Percentiles rank a stretch among this genome's conserved stretches.
Conservation (phyloP, 2,329 filamentous ascomycete genomes). For the Tolypocladium guangdongense region DNA sequence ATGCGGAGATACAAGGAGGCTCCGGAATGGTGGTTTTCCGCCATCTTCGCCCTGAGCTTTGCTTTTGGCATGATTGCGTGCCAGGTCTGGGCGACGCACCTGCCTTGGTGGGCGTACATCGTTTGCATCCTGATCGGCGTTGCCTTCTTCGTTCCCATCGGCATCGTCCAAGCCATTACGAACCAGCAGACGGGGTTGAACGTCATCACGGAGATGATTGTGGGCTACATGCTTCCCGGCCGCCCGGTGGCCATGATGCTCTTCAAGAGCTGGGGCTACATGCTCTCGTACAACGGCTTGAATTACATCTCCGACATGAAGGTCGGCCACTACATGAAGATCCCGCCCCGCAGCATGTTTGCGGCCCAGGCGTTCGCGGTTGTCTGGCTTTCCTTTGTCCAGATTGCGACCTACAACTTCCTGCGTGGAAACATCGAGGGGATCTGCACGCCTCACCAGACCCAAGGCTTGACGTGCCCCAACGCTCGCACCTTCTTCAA, state of each 20-base stretch:
- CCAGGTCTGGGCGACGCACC: constrained; percentile 26
- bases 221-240: constrained; percentile 36
- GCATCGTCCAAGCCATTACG: constrained; percentile 35
- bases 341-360: constrained; percentile 39
- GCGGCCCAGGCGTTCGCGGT: constrained; percentile 29
- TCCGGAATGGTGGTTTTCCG: constrained; percentile 46
- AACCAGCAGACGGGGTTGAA: constrained; percentile 37
- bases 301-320: constrained; percentile 38
- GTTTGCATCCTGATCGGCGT: constrained; percentile 28
- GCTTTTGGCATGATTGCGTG: constrained; percentile 29
- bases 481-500: constrained; percentile 48
- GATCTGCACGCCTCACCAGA: constrained; percentile 38
- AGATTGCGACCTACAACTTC: constrained; percentile 26
- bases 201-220: constrained; percentile 36
- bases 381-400: constrained; percentile 26
- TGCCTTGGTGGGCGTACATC: constrained; percentile 32
- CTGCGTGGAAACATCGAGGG: constrained; percentile 34
- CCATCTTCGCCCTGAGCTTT: constrained; percentile 33
- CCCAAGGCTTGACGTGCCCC: constrained; percentile 43
- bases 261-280: constrained; percentile 36
- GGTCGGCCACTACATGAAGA: constrained; percentile 42
- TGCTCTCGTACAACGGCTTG: constrained; percentile 33
- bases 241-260: constrained; percentile 37
- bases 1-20: constrained; percentile 45
- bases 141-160: constrained; percentile 30